These are phyloP conservation scores for Moesziomyces parantarcticus DNA, from an alignment of 1,284 basidiomycete genomes.

Conservation along the genomic window DNA sequence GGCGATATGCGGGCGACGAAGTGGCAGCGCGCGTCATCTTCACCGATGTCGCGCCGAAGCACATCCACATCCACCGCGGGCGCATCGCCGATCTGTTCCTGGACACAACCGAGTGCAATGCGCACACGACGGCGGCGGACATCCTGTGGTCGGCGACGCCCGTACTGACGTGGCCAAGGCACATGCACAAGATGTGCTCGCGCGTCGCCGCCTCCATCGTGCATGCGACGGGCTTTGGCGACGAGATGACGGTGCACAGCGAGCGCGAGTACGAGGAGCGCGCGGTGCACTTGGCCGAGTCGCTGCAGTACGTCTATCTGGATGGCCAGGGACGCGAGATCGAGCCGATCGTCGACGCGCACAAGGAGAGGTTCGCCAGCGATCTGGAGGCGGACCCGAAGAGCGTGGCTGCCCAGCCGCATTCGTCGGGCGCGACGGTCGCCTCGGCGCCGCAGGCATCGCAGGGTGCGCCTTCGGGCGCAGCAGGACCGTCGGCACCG, in stretches of 20 bases:
- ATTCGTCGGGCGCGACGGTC: slow-evolving; percentile 6
- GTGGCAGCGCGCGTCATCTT: slow-evolving; percentile 74
- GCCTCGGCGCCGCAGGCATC: background rate
- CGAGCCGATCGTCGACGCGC: slow-evolving; percentile 2
- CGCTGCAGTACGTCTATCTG: slow-evolving; percentile 67
- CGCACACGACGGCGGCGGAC: slow-evolving; percentile 75
- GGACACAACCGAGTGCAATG: slow-evolving; percentile 77
- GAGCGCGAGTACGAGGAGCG: slow-evolving; percentile 73
- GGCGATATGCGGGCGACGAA: slow-evolving; percentile 73
- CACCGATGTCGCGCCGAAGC: slow-evolving; percentile 74
- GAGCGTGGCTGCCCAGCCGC: slow-evolving; percentile 42
- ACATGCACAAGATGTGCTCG: slow-evolving; percentile 75
- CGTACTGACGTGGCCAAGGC: slow-evolving; percentile 74
- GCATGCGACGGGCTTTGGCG: slow-evolving; percentile 73
- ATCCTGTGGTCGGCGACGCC: slow-evolving; percentile 76
- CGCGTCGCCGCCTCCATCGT: slow-evolving; percentile 75
- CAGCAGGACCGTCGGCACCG: too few species aligned
- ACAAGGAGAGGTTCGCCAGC: slow-evolving; percentile 23
- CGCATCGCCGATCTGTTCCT: slow-evolving; percentile 75
- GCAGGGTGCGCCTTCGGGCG: background rate
- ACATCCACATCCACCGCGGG: slow-evolving; percentile 73
- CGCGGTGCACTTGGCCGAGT: slow-evolving; percentile 71
- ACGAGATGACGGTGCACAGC: slow-evolving; percentile 72
- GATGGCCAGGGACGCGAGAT: slow-evolving; percentile 30
- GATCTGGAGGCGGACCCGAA: slow-evolving; percentile 38